Evolutionary conservation across 768 basidiomycete species (phyloP).

Genomic region (Lentinula edodes): DNA sequence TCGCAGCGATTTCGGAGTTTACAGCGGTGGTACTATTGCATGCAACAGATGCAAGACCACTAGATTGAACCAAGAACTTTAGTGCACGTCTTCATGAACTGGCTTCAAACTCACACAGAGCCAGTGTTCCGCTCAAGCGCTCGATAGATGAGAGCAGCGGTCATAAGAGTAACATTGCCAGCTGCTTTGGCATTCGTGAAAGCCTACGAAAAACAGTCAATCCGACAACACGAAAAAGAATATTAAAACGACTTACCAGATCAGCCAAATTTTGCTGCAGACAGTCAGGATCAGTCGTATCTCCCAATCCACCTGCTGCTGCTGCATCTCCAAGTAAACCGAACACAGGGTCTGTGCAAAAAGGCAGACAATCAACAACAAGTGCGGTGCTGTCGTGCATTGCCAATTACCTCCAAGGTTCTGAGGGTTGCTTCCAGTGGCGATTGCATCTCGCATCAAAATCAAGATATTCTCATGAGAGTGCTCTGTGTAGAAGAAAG

Average conservation of each 20-base stretch:
- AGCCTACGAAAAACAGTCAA: slow-evolving; percentile 51
- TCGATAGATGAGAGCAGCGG: slow-evolving; percentile 55
- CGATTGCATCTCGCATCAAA: slow-evolving; percentile 40
- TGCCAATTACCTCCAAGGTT: slow-evolving; percentile 26
- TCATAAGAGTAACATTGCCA: slow-evolving; percentile 49
- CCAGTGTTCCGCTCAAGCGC: slow-evolving; percentile 66
- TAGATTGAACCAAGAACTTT: slow-evolving; percentile 12
- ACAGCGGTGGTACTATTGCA: slow-evolving; percentile 52
- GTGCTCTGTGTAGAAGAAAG: slow-evolving; percentile 40
- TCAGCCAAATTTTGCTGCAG: slow-evolving; percentile 45
- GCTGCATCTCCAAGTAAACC: slow-evolving; percentile 61
- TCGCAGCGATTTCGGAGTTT: slow-evolving; percentile 63
- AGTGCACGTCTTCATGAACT: background rate
- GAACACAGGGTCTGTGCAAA: slow-evolving; percentile 45
- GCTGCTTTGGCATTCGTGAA: slow-evolving; percentile 70
- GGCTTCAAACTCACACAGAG: background rate
- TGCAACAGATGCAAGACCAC: slow-evolving; percentile 38
- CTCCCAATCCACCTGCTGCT: slow-evolving; percentile 48
- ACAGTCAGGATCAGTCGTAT: slow-evolving; percentile 36
- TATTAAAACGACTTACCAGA: background rate
- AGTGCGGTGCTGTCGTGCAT: background rate
- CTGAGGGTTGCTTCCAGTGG: slow-evolving; percentile 49
- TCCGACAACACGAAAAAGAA: background rate
- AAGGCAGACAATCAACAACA: background rate
- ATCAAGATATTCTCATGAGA: slow-evolving; percentile 57